A percentile compares a stretch with the other conserved stretches of the same genome.
These are phyloP conservation scores for Tillandsia fasciculata DNA, from an alignment of 176 grass and related monocot species.

Conservation along the genomic window DNA sequence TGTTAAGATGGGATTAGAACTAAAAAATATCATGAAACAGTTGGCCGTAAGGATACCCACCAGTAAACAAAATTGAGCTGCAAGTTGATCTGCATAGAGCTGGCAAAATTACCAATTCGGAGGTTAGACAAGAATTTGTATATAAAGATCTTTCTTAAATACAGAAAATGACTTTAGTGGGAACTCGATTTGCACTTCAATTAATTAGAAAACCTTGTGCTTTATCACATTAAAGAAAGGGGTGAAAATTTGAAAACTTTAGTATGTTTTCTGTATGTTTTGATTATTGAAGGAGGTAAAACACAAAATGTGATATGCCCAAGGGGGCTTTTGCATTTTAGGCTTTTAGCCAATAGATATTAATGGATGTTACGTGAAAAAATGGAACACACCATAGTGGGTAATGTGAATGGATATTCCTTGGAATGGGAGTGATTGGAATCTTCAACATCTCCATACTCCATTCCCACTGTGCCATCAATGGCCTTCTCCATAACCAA, in stretches of 20 bases:
- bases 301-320: background rate
- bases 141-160: background rate
- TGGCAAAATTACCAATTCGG: slow-evolving; percentile 35
- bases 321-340: background rate
- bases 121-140: slow-evolving; percentile 25
- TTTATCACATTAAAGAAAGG: too few relatives aligned
- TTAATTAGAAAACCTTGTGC: too few relatives aligned
- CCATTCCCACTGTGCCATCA: slow-evolving; percentile 86
- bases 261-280: too few relatives aligned
- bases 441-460: slow-evolving; percentile 74
- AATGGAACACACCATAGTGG: slow-evolving; percentile 46
- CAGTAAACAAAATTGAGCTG: slow-evolving; percentile 44
- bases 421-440: slow-evolving; percentile 44
- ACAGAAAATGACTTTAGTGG: too few relatives aligned
- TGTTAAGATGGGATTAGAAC: slow-evolving; percentile 14
- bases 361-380: background rate
- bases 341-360: background rate
- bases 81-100: slow-evolving; percentile 70
- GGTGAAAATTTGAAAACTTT: too few relatives aligned
- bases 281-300: too few relatives aligned
- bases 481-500: slow-evolving; percentile 52
- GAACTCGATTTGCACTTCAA: too few relatives aligned
- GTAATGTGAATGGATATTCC: slow-evolving; percentile 56
- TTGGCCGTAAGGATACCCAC: slow-evolving; percentile 32
- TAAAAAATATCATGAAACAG: background rate